phyloP scores from a whole-genome alignment of 768 basidiomycete species.

The Phylloporus arenicola region DNA sequence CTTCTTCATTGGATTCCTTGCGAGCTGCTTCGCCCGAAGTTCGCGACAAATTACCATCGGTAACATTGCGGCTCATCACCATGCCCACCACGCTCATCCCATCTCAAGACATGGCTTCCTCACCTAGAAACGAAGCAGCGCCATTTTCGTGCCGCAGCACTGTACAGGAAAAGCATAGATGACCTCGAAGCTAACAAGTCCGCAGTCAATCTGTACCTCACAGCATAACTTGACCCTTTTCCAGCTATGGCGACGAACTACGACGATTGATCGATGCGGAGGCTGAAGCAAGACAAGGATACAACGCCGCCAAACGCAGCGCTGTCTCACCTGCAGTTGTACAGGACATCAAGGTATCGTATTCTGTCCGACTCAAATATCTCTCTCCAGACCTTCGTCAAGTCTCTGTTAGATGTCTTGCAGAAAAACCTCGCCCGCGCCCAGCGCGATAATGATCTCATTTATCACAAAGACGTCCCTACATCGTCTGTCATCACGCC shows the following conservation, averaged over 20 bases:
- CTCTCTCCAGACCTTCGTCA: conserved; percentile 2
- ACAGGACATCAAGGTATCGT: conserved; percentile 70
- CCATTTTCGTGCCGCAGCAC: conserved; percentile 88
- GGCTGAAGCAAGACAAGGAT: conserved; percentile 60
- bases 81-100: conserved; percentile 9
- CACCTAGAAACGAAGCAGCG: conserved; percentile 77
- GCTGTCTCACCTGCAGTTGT: conserved; percentile 58
- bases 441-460: conserved; percentile 88
- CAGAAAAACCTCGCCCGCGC: conserved; percentile 65
- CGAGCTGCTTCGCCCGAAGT: conserved; percentile 41
- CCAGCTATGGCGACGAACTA: conserved; percentile 84
- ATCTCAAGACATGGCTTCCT: conserved; percentile 57
- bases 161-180: conserved; percentile 83
- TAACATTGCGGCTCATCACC: conserved; percentile 28
- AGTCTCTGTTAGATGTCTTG: conserved; percentile 76
- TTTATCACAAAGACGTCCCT: conserved; percentile 88
- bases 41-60: conserved; percentile 49
- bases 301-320: conserved; percentile 59
- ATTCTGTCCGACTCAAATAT: background rate
- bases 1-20: conserved; percentile 40
- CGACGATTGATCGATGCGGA: conserved; percentile 71
- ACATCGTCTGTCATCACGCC: conserved; percentile 59
- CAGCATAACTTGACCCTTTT: conserved; percentile 7
- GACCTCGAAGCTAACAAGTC: conserved; percentile 76
- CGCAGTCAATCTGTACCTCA: conserved; percentile 10